Evolutionary conservation across 345 rosid genomes (phyloP), one percentile per base, ranked within the genome.

Genomic region (Ricinus communis): DNA sequence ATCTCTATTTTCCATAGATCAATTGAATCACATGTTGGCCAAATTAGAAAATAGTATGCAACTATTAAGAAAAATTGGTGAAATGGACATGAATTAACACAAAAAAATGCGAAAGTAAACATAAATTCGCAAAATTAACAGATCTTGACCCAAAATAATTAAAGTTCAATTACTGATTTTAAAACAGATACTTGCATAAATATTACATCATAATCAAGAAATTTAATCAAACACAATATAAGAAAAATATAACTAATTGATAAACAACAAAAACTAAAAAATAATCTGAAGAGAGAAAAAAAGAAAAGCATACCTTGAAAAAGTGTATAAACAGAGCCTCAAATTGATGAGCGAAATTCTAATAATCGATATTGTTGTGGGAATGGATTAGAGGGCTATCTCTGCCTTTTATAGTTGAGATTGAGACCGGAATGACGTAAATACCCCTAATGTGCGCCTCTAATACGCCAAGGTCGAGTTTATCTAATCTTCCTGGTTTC

Each of bases 211-310:
- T 1, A 6, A 27, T 22, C 5, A 3, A 56, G 6, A 24, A 10
- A 27, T 24, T 1, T 9, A 8, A 0, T n/a, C 12, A 19, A 0
- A 19, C 24, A 1, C n/a, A n/a, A n/a, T n/a, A n/a, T n/a, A n/a
- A n/a, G n/a, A n/a, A n/a, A n/a, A n/a, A n/a, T n/a, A n/a, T n/a
- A n/a, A n/a, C n/a, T n/a, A n/a, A n/a, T n/a, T n/a, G n/a, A n/a
- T 53, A 5, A 53, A 53, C 0, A 2, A 55, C 31, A 27, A 27
- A 30, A 56, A 27, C 33, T 0, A 10, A 24, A 6, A 12, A 14
- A 10, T 5, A 60, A 13, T 12, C 14, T 8, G 8, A 43, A 4
- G 7, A 43, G 47, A 43, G 47, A 43, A 43, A 43, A 43, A 11
- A 9, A 43, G 47, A 9, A 12, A 43, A 9, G 16, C 64, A 60